Conservation (phyloP, 2,329 filamentous ascomycete genomes). For the Hypoxylon sp. region DNA sequence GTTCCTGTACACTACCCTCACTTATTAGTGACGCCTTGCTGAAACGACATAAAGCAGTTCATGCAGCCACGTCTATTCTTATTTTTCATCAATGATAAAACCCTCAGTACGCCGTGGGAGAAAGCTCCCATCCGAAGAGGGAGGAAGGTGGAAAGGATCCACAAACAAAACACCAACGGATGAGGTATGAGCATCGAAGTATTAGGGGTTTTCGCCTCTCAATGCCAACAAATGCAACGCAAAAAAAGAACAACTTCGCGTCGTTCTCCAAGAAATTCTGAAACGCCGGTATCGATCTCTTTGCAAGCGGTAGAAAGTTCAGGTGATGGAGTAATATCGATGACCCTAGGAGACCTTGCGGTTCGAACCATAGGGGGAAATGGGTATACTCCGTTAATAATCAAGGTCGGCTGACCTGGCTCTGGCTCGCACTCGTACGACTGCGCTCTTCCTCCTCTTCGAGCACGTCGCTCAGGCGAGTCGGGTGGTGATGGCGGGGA, state of each 20-base stretch:
- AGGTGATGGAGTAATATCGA: slow-evolving; percentile 1
- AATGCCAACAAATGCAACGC: slow-evolving; percentile 21
- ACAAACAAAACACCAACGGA: slow-evolving; percentile 23
- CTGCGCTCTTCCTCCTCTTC: slow-evolving; percentile 88
- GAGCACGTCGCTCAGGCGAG: slow-evolving; percentile 87
- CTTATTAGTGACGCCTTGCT: slow-evolving; percentile 36
- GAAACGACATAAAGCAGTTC: slow-evolving; percentile 30
- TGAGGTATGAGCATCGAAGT: slow-evolving; percentile 21
- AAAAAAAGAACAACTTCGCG: slow-evolving; percentile 17
- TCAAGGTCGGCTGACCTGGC: slow-evolving; percentile 67
- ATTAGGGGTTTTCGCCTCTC: slow-evolving; percentile 23
- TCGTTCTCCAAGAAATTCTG: slow-evolving; percentile 13
- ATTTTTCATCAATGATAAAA: slow-evolving; percentile 17
- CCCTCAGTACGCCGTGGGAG: slow-evolving; percentile 34
- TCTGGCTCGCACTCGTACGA: slow-evolving; percentile 79
- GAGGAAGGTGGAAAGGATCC: slow-evolving; percentile 24
- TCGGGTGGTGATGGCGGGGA: slow-evolving; percentile 88
- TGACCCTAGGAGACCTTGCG: slow-evolving; percentile 3
- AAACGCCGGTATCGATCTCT: slow-evolving; percentile 1
- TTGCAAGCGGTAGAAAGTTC: background rate
- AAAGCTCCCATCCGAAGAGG: slow-evolving; percentile 14
- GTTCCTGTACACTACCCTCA: slow-evolving; percentile 25
- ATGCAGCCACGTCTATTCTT: slow-evolving; percentile 34
- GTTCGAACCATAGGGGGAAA: slow-evolving; percentile 8
- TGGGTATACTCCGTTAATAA: slow-evolving; percentile 4